Evolutionary conservation across 148 eudicot species (phyloP), one percentile per base, ranked within the genome.

Genomic region (Vaccinium darrowii): DNA sequence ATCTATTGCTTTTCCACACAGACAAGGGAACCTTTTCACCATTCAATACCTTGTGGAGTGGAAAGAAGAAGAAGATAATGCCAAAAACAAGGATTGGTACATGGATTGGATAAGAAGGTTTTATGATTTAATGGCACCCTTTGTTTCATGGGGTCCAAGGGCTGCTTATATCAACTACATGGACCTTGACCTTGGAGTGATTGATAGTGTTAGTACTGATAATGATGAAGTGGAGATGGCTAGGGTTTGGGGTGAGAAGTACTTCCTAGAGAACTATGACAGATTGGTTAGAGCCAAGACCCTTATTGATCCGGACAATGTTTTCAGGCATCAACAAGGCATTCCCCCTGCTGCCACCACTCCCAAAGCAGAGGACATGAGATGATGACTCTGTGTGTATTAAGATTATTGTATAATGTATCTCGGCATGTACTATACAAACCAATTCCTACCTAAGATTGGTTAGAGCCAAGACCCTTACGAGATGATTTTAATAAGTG

Each of bases 161-260:
- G 93, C 92, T 8, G 93, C 95, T 25, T 93, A 89, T 81, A 69
- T 90, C 1, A 91, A 93, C 84, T 91, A 93, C 83, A 60, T 91
- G 74, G 93, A 93, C 85, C 75, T 89, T 5, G 95, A 93, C 79
- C 89, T 93, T 18, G 95, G 95, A 72, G 87, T 84, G 23, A 56
- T 49, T 73, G 69, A 85, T 15, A 79, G 18, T 8, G 39, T 7
- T 50, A 2, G 25, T 18, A 33, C 67, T 13, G 23, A 19, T 7
- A 79, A 14, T 19, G 86, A 88, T 75, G 91, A 75, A 1, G 93
- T 91, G 62, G 95, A 90, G 86, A 79, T 39, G 73, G 93, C 89
- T 47, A 86, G 95, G 71, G 81, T 62, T 78, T 93, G 93, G 93
- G 93, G 95, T 0, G 88, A 91, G 76, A 91, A 88, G 80, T 93